A percentile compares a stretch with the other conserved stretches of the same genome.
Conservation (phyloP, 1,284 basidiomycete genomes). For the Boletus sp. region DNA sequence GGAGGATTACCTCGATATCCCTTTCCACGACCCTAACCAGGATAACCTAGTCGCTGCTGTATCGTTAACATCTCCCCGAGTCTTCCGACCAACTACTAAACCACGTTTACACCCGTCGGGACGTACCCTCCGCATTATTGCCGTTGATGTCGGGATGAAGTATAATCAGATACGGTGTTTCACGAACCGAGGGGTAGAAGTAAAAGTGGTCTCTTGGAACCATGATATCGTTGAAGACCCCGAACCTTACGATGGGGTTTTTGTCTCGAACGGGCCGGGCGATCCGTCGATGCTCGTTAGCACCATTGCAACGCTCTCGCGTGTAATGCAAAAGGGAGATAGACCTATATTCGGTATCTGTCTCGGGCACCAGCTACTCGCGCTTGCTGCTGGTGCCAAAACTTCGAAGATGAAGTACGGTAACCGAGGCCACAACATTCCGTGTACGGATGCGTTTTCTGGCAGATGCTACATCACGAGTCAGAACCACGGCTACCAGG, state of each 20-base stretch:
- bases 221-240: constrained; percentile 81
- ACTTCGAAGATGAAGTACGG: constrained; percentile 99
- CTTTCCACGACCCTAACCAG: constrained; percentile 87
- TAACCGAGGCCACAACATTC: constrained; percentile 98
- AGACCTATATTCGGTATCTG: constrained; percentile 98
- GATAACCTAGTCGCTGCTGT: constrained; percentile 91
- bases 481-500: constrained; percentile 99
- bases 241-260: constrained; percentile 90
- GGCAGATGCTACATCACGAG: constrained; percentile 98
- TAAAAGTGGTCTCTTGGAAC: constrained; percentile 98
- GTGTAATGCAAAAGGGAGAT: constrained; percentile 70
- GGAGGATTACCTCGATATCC: constrained; percentile 75
- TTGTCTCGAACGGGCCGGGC: constrained; percentile 97
- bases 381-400: constrained; percentile 88
- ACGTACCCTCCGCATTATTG: constrained; percentile 80
- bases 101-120: constrained; percentile 75
- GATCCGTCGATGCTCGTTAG: constrained; percentile 84
- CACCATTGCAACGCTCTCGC: constrained; percentile 72
- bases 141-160: constrained; percentile 98
- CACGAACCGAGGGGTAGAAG: constrained; percentile 86
- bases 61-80: constrained; percentile 65
- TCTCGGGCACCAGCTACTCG: constrained; percentile 95
- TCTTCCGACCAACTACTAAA: constrained; percentile 63
- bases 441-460: constrained; percentile 90
- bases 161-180: constrained; percentile 99